Conservation (phyloP, 2,329 filamentous ascomycete genomes). For the Colletotrichum orbiculare region DNA sequence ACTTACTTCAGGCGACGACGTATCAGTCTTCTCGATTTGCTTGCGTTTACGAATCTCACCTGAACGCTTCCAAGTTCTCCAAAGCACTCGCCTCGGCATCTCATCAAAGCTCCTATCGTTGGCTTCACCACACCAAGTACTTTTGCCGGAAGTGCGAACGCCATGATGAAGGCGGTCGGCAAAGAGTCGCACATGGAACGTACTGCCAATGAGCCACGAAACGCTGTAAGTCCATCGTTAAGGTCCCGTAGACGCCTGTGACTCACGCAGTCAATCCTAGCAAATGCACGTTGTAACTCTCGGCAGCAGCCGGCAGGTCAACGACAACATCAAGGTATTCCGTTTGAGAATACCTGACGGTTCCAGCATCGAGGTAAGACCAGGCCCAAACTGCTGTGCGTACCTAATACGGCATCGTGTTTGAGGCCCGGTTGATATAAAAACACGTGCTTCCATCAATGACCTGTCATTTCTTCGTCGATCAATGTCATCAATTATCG, state of each 20-base stretch:
- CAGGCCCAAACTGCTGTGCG: too few species aligned
- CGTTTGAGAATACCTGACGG: constrained; percentile 67
- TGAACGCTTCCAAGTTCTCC: too few species aligned
- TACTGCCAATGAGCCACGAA: constrained; percentile 79
- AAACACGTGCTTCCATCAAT: too few species aligned
- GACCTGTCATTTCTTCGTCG: too few species aligned
- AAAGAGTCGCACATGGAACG: constrained; percentile 70
- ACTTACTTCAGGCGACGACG: too few species aligned
- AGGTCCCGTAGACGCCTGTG: background rate
- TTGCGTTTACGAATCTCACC: too few species aligned
- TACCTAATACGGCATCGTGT: too few species aligned
- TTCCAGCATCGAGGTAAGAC: constrained; percentile 58
- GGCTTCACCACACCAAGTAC: too few species aligned
- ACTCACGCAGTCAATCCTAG: constrained; percentile 43
- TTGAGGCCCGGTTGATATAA: too few species aligned
- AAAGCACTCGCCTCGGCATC: too few species aligned
- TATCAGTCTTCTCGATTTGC: too few species aligned
- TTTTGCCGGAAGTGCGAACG: background rate
- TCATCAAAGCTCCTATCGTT: background rate
- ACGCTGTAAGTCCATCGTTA: constrained; percentile 55
- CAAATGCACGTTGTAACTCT: constrained; percentile 71
- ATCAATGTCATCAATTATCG: too few species aligned
- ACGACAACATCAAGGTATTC: constrained; percentile 75
- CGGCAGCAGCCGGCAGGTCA: constrained; percentile 70
- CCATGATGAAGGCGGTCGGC: constrained; percentile 7